Evolutionary conservation across 2,329 filamentous ascomycete genomes (phyloP).

Genomic region (Botrytis sinoallii): DNA sequence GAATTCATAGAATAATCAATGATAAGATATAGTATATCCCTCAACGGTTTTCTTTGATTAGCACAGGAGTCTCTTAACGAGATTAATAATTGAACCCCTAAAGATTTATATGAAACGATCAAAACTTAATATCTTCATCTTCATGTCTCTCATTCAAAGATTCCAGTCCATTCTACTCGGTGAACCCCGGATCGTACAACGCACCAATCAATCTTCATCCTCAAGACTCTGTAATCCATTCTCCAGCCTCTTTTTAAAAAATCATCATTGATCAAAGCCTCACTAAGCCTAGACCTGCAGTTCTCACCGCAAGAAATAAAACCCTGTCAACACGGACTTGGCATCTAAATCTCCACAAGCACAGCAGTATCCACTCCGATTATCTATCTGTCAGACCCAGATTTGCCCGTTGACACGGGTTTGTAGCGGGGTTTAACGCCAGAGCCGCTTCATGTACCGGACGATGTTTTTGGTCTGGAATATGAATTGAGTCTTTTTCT

Average conservation of each 20-base stretch:
- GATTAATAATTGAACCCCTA: not conserved
- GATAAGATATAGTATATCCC: not conserved
- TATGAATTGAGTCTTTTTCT: not conserved
- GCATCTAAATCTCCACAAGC: not conserved
- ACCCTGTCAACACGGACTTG: not conserved
- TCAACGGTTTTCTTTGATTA: not conserved
- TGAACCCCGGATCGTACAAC: constrained; percentile 11
- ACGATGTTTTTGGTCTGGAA: not conserved
- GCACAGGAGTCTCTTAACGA: not conserved
- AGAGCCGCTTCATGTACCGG: constrained; percentile 4
- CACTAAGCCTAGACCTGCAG: constrained; percentile 13
- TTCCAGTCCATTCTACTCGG: constrained; percentile 16
- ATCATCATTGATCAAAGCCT: not conserved
- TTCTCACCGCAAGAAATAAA: constrained; percentile 19
- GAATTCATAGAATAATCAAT: constrained; percentile 19
- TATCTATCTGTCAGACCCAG: constrained; percentile 8
- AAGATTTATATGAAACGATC: not conserved
- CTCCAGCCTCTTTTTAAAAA: constrained; percentile 16
- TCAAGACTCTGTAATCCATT: constrained; percentile 1
- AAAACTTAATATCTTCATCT: not conserved
- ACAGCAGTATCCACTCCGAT: not conserved
- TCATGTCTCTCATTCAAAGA: not conserved
- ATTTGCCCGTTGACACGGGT: not conserved
- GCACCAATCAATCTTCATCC: not conserved
- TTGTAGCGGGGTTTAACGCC: constrained; percentile 10